Percentiles rank a stretch among this genome's conserved stretches.
Conservation (phyloP, 371 early-diverging fungal species). For the Syncephalastrum contaminatum region DNA sequence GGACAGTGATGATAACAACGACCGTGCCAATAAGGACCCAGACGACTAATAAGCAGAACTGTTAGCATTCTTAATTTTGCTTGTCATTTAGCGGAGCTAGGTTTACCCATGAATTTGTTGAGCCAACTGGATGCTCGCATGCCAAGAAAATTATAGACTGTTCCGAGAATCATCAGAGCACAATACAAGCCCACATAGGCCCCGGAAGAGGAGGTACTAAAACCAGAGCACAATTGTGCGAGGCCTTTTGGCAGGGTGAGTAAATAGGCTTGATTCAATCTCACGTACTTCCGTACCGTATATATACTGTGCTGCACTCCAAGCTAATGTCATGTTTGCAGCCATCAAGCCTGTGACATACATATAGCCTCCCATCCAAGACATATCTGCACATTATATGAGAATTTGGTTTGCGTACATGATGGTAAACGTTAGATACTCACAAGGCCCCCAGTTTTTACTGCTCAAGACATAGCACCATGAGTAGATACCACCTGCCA, state of each 20-base stretch:
- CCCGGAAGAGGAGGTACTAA: slow-evolving; percentile 14
- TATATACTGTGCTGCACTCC: not conserved
- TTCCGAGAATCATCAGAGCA: slow-evolving; percentile 17
- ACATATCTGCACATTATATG: slow-evolving; percentile 21
- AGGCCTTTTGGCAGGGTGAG: not conserved
- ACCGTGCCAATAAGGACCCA: slow-evolving; percentile 30
- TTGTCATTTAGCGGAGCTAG: not conserved
- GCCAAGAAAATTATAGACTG: slow-evolving; percentile 23
- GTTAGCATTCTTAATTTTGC: not conserved
- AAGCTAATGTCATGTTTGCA: slow-evolving; percentile 25
- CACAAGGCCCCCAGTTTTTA: slow-evolving; percentile 36
- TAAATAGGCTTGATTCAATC: too few species aligned
- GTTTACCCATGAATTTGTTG: slow-evolving; percentile 21
- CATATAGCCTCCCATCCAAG: slow-evolving; percentile 31
- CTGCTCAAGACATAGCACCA: slow-evolving; percentile 28
- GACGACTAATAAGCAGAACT: slow-evolving; percentile 7
- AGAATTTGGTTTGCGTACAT: not conserved
- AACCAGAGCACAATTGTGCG: not conserved
- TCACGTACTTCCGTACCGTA: too few species aligned
- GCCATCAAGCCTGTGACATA: slow-evolving; percentile 25
- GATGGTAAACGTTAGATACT: slow-evolving; percentile 6
- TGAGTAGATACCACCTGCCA: slow-evolving; percentile 29
- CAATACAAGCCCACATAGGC: slow-evolving; percentile 30
- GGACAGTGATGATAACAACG: slow-evolving; percentile 22
- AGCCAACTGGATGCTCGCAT: slow-evolving; percentile 18